Percentiles rank a stretch among this genome's conserved stretches.
Conservation (phyloP, 768 basidiomycete species). For the Gloeopeniophorella convolvens region DNA sequence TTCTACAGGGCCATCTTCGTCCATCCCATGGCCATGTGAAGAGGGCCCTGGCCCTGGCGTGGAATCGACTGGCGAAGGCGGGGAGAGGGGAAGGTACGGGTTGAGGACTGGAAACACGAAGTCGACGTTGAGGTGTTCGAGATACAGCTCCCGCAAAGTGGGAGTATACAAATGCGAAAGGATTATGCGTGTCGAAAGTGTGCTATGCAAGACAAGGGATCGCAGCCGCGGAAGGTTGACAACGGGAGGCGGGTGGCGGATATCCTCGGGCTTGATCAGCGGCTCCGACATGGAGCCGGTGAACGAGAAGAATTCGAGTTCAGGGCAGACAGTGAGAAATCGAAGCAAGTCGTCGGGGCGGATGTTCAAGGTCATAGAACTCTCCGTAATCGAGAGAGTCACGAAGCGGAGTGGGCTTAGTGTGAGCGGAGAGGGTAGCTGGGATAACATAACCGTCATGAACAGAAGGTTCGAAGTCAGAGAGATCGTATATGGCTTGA, state of each 20-base stretch:
- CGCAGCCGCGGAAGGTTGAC: conserved; percentile 54
- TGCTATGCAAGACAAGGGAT: conserved; percentile 47
- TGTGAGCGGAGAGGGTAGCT: conserved; percentile 40
- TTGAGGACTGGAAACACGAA: conserved; percentile 27
- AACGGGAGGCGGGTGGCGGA: conserved; percentile 29
- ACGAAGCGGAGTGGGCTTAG: conserved; percentile 50
- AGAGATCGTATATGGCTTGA: conserved; percentile 16
- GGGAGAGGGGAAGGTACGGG: conserved; percentile 23
- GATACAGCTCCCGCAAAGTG: conserved; percentile 50
- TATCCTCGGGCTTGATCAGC: conserved; percentile 27
- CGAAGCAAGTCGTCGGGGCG: conserved; percentile 46
- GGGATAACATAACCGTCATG: conserved; percentile 44
- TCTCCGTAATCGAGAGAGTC: conserved; percentile 51
- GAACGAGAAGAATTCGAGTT: conserved; percentile 52
- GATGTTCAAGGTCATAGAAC: conserved; percentile 33
- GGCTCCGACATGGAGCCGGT: conserved; percentile 45
- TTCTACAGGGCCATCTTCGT: background rate
- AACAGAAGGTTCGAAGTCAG: conserved; percentile 18
- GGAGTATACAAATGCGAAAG: conserved; percentile 62
- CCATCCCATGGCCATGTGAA: background rate
- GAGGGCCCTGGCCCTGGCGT: background rate
- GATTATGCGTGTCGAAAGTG: conserved; percentile 57
- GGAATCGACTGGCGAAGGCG: conserved; percentile 16
- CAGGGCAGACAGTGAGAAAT: conserved; percentile 57
- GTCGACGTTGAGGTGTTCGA: conserved; percentile 64